Conservation (phyloP, 768 basidiomycete species). For the Filobasidium floriforme region DNA sequence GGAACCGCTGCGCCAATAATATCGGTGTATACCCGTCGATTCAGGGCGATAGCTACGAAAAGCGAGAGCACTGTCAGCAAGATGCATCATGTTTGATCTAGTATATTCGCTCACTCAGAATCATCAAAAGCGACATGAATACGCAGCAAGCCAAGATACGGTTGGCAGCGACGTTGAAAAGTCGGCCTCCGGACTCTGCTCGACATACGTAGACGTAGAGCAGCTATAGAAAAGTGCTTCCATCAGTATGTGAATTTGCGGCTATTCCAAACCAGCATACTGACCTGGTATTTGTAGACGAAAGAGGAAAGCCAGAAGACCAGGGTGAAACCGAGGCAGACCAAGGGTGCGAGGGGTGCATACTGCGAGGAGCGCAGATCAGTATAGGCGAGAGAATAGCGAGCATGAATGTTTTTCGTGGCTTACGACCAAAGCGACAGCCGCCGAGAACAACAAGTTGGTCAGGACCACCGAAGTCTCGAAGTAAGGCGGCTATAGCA, state of each 20-base stretch:
- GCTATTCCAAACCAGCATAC: background rate
- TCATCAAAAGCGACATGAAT: constrained; percentile 65
- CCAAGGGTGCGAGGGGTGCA: constrained; percentile 86
- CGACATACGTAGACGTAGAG: constrained; percentile 87
- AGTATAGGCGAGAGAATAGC: too few species aligned
- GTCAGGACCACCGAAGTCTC: constrained; percentile 56
- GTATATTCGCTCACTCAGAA: constrained; percentile 59
- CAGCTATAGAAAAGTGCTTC: constrained; percentile 50
- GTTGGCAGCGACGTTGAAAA: constrained; percentile 93
- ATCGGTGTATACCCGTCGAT: constrained; percentile 58
- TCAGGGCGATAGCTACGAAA: constrained; percentile 69
- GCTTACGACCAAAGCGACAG: constrained; percentile 67
- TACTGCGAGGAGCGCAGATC: constrained; percentile 48
- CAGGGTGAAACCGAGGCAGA: constrained; percentile 67
- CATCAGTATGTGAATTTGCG: background rate
- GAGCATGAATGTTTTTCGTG: too few species aligned
- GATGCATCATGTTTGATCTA: constrained; percentile 13
- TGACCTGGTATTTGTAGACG: constrained; percentile 66
- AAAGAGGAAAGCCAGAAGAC: constrained; percentile 65
- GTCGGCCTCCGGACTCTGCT: constrained; percentile 85
- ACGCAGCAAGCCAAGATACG: constrained; percentile 68
- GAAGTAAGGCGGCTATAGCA: constrained; percentile 66
- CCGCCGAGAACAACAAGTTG: constrained; percentile 67
- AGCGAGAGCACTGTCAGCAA: constrained; percentile 11
- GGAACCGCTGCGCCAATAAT: constrained; percentile 77